phyloP scores from a whole-genome alignment of 805 yeast genomes.

The Saturnispora sanitii region DNA sequence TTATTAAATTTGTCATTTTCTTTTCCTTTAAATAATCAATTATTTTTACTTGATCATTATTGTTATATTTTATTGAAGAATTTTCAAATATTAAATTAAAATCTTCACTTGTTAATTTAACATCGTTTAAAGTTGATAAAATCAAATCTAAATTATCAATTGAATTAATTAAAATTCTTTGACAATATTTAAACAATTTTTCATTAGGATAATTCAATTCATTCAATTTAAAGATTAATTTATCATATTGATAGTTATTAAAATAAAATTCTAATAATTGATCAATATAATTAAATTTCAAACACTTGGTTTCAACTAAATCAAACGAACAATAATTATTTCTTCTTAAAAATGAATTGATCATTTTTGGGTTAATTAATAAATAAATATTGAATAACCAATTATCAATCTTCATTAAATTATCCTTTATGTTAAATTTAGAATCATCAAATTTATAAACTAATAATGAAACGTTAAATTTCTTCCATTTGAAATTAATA shows the following conservation, averaged over 20 bases:
- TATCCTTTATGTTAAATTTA: conserved; percentile 19
- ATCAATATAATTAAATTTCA: conserved; percentile 38
- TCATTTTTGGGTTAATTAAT: conserved; percentile 54
- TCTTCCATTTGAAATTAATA: conserved; percentile 36
- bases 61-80: conserved; percentile 44
- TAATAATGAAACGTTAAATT: conserved; percentile 31
- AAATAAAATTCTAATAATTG: conserved; percentile 74
- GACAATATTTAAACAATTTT: conserved; percentile 36
- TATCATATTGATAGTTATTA: conserved; percentile 49
- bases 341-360: conserved; percentile 75
- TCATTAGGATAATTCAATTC: conserved; percentile 16
- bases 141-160: conserved; percentile 42
- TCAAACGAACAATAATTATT: conserved; percentile 63
- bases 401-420: conserved; percentile 54
- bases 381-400: conserved; percentile 68
- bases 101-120: conserved; percentile 36
- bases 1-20: conserved; percentile 24
- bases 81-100: conserved; percentile 51
- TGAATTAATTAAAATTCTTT: conserved; percentile 27
- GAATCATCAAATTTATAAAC: conserved; percentile 26
- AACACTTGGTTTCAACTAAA: conserved; percentile 47
- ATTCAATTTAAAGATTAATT: conserved; percentile 57
- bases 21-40: conserved; percentile 29
- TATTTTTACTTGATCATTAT: conserved; percentile 27
- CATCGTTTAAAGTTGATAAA: conserved; percentile 47